Evolutionary conservation across 1,284 basidiomycete species (phyloP), one percentile per base, ranked within the genome.

Genomic region (Neonothopanus nambi): DNA sequence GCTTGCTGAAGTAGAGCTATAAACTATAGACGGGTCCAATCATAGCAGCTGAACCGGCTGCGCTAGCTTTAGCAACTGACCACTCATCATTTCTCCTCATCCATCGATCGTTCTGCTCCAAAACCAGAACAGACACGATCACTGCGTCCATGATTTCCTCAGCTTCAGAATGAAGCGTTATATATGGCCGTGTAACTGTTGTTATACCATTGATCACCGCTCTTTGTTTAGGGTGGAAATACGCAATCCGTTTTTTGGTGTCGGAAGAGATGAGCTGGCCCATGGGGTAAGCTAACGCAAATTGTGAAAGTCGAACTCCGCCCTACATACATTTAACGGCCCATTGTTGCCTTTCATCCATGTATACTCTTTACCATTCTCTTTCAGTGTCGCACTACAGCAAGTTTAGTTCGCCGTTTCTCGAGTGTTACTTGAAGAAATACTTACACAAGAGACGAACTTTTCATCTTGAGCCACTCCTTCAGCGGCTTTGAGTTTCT

Each of bases 331-430:
- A 28, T 28, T 46, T 20, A 46, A 28, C 6, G 44, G 44, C 15
- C 44, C 44, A 33, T 46, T 46, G 26, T 46, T 35, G 28, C 21
- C 18, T 28, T 46, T 46, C 44, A 46, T 46, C 44, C 44, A 46
- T 21, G 44, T 46, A 13, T 33, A 46, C 21, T 46, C 36, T 15
- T 46, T 28, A 6, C 44, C 44, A 8, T 46, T 33, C n/a, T 46
- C 44, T 33, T 46, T 35, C 7, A 46, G 36, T 21, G 44, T 46
- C 4, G 44, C 44, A 1, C 44, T 46, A 44, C 18, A 20, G n/a
- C 6, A 44, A 1, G 9, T 26, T 12, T 12, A 46, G 21, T n/a
- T n/a, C n/a, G n/a, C n/a, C n/a, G n/a, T n/a, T n/a, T n/a, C n/a
- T n/a, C n/a, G n/a, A n/a, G n/a, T 45, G 11, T n/a, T 33, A 3